Evolutionary conservation across 352 stramenopile species (phyloP).

Genomic region (Peronospora destructor): DNA sequence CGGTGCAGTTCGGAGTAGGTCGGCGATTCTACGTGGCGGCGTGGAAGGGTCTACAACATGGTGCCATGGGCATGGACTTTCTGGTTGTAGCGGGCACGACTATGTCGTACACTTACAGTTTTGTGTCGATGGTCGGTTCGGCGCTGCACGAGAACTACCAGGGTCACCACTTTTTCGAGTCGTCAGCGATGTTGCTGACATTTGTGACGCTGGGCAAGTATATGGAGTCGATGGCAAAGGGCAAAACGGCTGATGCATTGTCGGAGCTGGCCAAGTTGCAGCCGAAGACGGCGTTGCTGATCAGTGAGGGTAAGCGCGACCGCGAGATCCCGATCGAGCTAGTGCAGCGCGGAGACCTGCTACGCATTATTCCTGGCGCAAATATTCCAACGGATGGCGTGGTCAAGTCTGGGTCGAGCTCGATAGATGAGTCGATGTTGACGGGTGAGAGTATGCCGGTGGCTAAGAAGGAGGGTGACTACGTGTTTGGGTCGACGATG

Average conservation of each 20-base stretch:
- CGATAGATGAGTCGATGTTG: constrained; percentile 75
- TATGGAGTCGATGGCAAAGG: constrained; percentile 85
- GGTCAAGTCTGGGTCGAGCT: constrained; percentile 56
- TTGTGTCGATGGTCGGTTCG: constrained; percentile 70
- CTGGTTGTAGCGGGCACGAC: constrained; percentile 77
- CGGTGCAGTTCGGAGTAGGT: constrained; percentile 80
- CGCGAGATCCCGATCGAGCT: constrained; percentile 75
- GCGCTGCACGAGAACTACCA: constrained; percentile 51
- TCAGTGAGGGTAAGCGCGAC: constrained; percentile 44
- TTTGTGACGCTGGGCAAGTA: constrained; percentile 86
- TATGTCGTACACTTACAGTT: constrained; percentile 84
- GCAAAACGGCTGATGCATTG: constrained; percentile 71
- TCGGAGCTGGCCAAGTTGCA: constrained; percentile 70
- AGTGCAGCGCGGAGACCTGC: constrained; percentile 71
- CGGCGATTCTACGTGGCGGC: constrained; percentile 75
- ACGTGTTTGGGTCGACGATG: constrained; percentile 82
- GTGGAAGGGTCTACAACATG: constrained; percentile 75
- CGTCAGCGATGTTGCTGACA: constrained; percentile 77
- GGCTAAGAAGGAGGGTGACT: constrained; percentile 60
- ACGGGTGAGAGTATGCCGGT: constrained; percentile 88
- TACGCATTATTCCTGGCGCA: constrained; percentile 61
- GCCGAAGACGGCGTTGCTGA: constrained; percentile 66
- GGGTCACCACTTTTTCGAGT: constrained; percentile 87
- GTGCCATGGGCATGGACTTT: constrained; percentile 87
- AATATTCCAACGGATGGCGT: constrained; percentile 82